Conservation (phyloP, 2,329 filamentous ascomycete species). For the Rosellinia necatrix region DNA sequence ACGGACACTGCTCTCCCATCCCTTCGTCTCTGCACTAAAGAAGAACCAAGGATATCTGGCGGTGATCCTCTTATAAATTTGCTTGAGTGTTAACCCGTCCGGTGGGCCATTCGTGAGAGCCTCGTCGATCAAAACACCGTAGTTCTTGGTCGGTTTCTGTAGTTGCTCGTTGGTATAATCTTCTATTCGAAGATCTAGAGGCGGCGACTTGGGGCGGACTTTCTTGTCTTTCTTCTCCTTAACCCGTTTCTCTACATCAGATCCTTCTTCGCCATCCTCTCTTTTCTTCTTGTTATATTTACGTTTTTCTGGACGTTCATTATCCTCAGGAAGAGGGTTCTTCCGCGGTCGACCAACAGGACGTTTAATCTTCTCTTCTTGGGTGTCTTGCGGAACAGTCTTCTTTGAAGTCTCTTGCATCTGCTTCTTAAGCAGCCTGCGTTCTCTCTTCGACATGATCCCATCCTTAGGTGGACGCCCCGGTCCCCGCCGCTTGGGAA, state of each 20-base stretch:
- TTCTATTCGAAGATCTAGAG: constrained; percentile 57
- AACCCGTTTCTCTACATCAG: constrained; percentile 59
- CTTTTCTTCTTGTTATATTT: constrained; percentile 69
- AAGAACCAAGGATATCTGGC: constrained; percentile 63
- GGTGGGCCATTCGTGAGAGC: constrained; percentile 58
- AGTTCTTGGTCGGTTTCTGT: constrained; percentile 66
- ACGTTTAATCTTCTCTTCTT: constrained; percentile 60
- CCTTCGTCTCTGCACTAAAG: constrained; percentile 64
- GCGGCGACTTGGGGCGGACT: constrained; percentile 62
- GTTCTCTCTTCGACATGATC: constrained; percentile 79
- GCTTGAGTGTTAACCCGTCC: constrained; percentile 61
- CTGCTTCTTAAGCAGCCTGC: constrained; percentile 66
- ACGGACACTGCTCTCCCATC: constrained; percentile 69
- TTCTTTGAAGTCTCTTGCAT: constrained; percentile 57
- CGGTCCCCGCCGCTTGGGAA: constrained; percentile 73
- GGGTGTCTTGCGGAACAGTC: constrained; percentile 52
- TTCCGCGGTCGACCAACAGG: constrained; percentile 70
- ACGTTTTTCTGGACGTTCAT: constrained; percentile 63
- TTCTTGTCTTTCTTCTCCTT: constrained; percentile 66
- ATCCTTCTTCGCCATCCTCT: constrained; percentile 60
- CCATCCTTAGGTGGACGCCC: constrained; percentile 84
- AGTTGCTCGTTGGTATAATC: constrained; percentile 63
- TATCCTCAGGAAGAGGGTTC: constrained; percentile 63
- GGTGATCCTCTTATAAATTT: constrained; percentile 67
- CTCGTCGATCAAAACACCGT: constrained; percentile 64